Evolutionary conservation across 2,329 filamentous ascomycete species (phyloP).

Genomic region (Alternaria burnsii): DNA sequence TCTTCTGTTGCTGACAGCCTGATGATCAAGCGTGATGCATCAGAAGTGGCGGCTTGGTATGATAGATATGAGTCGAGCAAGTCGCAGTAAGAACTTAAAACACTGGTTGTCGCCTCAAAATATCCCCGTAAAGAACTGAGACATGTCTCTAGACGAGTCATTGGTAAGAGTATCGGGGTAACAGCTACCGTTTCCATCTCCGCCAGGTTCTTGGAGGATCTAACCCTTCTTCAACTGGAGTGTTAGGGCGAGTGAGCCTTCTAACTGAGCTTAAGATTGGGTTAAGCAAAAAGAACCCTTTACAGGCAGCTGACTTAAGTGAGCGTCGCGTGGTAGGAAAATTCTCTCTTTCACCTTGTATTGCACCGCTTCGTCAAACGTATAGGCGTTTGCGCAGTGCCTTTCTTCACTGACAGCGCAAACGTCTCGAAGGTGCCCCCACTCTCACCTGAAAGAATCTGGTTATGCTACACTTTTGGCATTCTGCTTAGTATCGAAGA

Average conservation of each 20-base stretch:
- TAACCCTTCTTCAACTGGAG: neutral
- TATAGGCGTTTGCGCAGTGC: neutral
- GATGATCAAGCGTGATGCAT: neutral
- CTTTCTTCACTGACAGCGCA: neutral
- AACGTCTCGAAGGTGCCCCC: neutral
- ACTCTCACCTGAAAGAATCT: neutral
- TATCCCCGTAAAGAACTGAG: neutral
- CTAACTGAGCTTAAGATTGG: neutral
- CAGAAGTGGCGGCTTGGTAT: neutral
- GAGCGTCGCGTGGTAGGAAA: neutral
- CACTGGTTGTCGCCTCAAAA: neutral
- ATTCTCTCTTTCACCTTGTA: neutral
- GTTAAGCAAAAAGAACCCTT: neutral
- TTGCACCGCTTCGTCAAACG: neutral
- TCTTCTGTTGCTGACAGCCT: neutral
- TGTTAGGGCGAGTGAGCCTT: neutral
- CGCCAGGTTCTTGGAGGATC: neutral
- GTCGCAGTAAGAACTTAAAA: neutral
- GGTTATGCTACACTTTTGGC: neutral
- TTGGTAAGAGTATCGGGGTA: neutral
- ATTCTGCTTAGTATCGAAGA: neutral
- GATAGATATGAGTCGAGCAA: neutral
- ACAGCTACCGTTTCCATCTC: neutral
- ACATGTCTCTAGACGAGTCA: neutral
- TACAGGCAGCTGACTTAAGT: neutral